These are phyloP conservation scores for Cerioporus squamosus DNA, from an alignment of 1,284 basidiomycete species.

Conservation along the genomic window DNA sequence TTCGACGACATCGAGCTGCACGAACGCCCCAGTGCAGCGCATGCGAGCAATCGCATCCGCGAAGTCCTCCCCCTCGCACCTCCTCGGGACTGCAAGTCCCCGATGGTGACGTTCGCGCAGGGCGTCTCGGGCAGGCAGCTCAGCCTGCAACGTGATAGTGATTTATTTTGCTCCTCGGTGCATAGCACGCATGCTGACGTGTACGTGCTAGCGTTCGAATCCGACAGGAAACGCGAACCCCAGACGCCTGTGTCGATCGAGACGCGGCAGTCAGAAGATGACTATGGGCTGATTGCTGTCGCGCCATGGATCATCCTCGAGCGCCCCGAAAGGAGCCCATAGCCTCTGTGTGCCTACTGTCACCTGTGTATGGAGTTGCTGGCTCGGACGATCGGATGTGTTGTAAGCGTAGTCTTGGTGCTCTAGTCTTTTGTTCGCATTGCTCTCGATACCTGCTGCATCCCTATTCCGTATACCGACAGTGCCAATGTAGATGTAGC, in stretches of 20 bases:
- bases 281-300: slow-evolving; percentile 5
- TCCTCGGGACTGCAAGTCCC: background rate
- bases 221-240: background rate
- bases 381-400: background rate
- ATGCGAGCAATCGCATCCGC: background rate
- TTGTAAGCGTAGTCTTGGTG: background rate
- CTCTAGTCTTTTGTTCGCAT: background rate
- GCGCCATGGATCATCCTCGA: slow-evolving; percentile 6
- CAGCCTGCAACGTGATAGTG: slow-evolving; percentile 1
- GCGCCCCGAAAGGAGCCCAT: background rate
- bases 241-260: background rate
- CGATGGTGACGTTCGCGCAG: background rate
- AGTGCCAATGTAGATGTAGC: background rate
- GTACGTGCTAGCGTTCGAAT: background rate
- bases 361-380: background rate
- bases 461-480: background rate
- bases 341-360: background rate
- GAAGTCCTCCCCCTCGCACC: background rate
- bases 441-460: background rate
- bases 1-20: slow-evolving; percentile 12
- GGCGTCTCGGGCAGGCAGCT: background rate
- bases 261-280: background rate
- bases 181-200: too few species aligned
- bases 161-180: background rate
- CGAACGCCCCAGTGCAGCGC: background rate